Evolutionary conservation across 75 land plant species (phyloP), one percentile per base, ranked within the genome.

Genomic region (Cryptomeria japonica): DNA sequence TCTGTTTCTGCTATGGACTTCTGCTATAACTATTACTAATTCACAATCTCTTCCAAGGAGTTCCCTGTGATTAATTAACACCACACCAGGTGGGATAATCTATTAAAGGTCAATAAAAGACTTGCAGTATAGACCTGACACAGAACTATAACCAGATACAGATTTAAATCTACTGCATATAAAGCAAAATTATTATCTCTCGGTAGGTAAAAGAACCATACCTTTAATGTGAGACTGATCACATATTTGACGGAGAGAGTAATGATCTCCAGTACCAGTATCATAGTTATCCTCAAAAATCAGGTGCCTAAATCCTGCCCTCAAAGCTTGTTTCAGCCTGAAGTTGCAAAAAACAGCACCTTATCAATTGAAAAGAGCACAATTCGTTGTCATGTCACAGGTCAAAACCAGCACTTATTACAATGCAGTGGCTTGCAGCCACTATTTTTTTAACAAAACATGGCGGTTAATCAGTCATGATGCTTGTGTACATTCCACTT

Each of bases 221-320:
- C 99, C 99, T 93, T 92, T 90, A 68, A 96, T 93, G 86, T 95
- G 94, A 56, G 86, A 91, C 83, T 97, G 99, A 87, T 97, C 99
- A 90, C 99, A 97, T 68, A 97, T 97, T 86, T 97, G 99, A 84
- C 99, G 92, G 64, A 97, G 91, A 14, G 99, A 97, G 87, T 97
- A 97, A 90, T 97, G 99, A 79, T 96, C 99, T 77, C 99, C 99
- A 86, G 96, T 96, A 77, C 99, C 99, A 88, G 97, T 96, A 87
- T 97, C 99, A 90, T 97, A 96, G 87, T 97, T 97, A 85, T 97
- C 99, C 87, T 96, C 99, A 90, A 97, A 97, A 5, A 97, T 88
- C 16, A 97, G 93, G 88, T 97, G 93, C 49, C 80, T 89, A 86
- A 97, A 97, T 10, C 99, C 99, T 89, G 94, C 96, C 80, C 92